phyloP scores from a whole-genome alignment of 257 asterid genomes.

The Coffea canephora region DNA sequence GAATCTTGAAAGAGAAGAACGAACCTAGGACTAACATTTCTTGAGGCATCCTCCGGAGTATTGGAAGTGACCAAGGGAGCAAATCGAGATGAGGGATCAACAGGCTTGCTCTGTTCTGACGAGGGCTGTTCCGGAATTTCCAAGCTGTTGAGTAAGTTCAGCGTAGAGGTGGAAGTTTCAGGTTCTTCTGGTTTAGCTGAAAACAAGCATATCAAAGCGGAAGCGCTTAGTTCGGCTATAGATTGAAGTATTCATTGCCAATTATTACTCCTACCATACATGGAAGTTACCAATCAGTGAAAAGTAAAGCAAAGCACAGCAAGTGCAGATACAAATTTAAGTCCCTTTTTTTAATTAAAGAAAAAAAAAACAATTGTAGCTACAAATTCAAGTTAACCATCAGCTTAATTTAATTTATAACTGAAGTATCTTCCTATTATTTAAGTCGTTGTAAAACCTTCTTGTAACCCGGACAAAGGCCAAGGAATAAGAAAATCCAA shows the following conservation, averaged over 20 bases:
- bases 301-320: not conserved
- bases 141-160: constrained; percentile 26
- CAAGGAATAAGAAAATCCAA: no score
- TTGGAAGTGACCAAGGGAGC: constrained; percentile 16
- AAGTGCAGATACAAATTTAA: not conserved
- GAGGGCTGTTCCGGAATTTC: constrained; percentile 28
- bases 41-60: constrained; percentile 27
- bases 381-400: not conserved
- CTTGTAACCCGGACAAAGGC: no score
- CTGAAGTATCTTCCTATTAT: no score
- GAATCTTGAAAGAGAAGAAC: not conserved
- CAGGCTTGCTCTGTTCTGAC: constrained; percentile 15
- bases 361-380: not conserved
- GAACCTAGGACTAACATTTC: constrained; percentile 41
- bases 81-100: constrained; percentile 5
- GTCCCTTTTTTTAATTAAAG: not conserved
- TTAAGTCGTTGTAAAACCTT: no score
- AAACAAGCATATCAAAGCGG: constrained; percentile 9
- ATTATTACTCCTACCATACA: not conserved
- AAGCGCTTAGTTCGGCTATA: not conserved
- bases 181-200: constrained; percentile 43
- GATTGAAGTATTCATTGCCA: not conserved
- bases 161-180: constrained; percentile 23
- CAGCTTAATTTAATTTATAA: not conserved
- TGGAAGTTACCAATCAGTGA: not conserved